Evolutionary conservation across 306 rosid genomes (phyloP), one percentile per base, ranked within the genome.

Genomic region (Prunus campanulata): DNA sequence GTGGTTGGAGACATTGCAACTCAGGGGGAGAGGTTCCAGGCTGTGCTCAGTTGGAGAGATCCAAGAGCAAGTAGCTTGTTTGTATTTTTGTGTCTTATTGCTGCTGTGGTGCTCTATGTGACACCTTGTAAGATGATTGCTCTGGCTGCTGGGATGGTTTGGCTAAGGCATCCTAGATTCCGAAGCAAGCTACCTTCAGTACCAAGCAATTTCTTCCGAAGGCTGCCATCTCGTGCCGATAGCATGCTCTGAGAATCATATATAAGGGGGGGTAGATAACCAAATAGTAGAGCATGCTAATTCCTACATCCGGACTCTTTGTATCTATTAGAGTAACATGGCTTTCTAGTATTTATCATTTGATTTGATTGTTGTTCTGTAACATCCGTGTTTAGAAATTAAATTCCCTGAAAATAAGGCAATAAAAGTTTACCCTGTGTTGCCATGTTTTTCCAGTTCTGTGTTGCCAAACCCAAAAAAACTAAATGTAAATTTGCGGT

Each of bases 151-250:
- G 97, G 96, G 5, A 18, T 90, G 14, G 78, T 74, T 70, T 90
- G 92, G 92, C 88, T 93, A 1, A 79, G 93, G 27, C 97, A 93
- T 15, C 93, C 97, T 0, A 87, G 65, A 79, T 93, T 93, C 54
- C 72, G 93, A 18, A 89, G 96, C 76, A 93, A 92, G 87, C 57
- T 92, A 61, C 97, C 96, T n/a, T 81, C 93, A 0, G 85, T 75
- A 18, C 93, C 91, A 8, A 86, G 80, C 70, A 90, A 92, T 74
- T 92, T 92, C 85, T 92, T 92, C 85, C 83, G 87, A 81, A 87
- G 97, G 80, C 70, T 93, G 82, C 91, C 96, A 6, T 89, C 96
- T 82, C 78, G 83, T 9, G 91, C 94, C 30, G 97, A 93, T 74
- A 60, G 88, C 84, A 83, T 90, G 97, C 92, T 90, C 70, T 88